Base-by-base conservation (phyloP, 2,329 filamentous ascomycete genomes). In the Colletotrichum destructivum region DNA sequence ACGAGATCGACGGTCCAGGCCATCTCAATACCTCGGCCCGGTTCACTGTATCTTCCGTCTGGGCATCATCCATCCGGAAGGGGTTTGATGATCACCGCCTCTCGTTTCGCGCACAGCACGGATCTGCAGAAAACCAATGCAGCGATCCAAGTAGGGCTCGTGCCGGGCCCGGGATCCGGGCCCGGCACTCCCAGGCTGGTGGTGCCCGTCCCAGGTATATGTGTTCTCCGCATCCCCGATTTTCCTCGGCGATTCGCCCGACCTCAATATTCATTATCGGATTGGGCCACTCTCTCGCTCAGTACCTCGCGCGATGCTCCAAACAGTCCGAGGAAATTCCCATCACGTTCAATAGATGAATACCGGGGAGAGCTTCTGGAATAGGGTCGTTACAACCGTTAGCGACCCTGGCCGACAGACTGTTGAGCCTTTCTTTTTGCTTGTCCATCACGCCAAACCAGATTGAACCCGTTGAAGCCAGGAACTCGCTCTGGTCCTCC, bases 51-150 rank as follows among this genome's bases (percentile, higher is more conserved):
- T n/a, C 42, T 6, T 57, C 42, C 11, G n/a, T 31, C 23, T 11
- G 40, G 15, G 21, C 35, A 4, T 42, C 35, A 31, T 26, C 21
- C 46, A 18, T 52, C 60, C 40, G 47, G 47, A 15, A 47, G 40
- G 35, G 46, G 65, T 60, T 69, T 71, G 69, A 63, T 66, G 31
- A 42, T 44, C 65, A 40, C 16, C 69, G 31, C 6, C 55, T 63
- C n/a, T 46, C 18, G 69, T 69, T 63, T 69, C 59, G 65, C n/a
- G 59, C 65, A 69, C 31, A 54, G 66, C 38, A 66, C 40, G 8
- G 65, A 71, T 69, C 64, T 71, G 21, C 64, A 47, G 69, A 54
- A 68, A 69, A 12, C 52, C 55, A 15, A 64, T 38, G 35, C 65
- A 46, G 35, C 51, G 38, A n/a, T 15, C 62, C 54, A 42, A 47